Evolutionary conservation across 1,284 basidiomycete species (phyloP).

Genomic region (Microbotryomycetes sp.): DNA sequence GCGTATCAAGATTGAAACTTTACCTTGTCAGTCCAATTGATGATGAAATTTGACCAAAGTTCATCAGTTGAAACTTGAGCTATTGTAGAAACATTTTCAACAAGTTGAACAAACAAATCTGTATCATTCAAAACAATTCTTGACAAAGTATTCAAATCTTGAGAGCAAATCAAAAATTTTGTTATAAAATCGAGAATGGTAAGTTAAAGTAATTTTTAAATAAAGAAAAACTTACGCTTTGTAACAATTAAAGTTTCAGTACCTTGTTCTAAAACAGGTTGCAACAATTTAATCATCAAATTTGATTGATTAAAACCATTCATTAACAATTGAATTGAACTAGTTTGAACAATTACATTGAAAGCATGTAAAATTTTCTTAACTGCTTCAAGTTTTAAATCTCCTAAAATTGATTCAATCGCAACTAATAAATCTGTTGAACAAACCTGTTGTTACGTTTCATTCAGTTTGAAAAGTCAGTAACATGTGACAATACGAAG

Average conservation of each 20-base stretch:
- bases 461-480: not conserved
- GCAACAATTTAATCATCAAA: slow-evolving; percentile 9
- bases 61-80: slow-evolving; percentile 14
- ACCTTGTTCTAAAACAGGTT: not conserved
- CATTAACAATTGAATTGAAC: slow-evolving; percentile 18
- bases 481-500: not conserved
- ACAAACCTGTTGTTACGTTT: not conserved
- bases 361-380: slow-evolving; percentile 32
- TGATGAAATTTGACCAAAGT: slow-evolving; percentile 17
- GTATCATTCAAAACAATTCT: slow-evolving; percentile 30
- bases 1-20: not conserved
- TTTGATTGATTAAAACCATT: slow-evolving; percentile 18
- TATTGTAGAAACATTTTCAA: slow-evolving; percentile 17
- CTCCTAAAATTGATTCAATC: slow-evolving; percentile 19
- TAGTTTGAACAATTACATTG: slow-evolving; percentile 22
- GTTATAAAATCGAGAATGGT: no score
- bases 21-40: slow-evolving; percentile 32
- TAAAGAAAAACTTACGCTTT: slow-evolving; percentile 18
- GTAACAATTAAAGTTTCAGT: slow-evolving; percentile 18
- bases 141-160: slow-evolving; percentile 31
- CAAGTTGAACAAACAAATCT: slow-evolving; percentile 24
- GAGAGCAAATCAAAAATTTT: no score
- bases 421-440: slow-evolving; percentile 8
- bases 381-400: slow-evolving; percentile 27
- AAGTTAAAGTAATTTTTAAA: no score